These are phyloP conservation scores for Elsinoe fawcettii DNA, from an alignment of 2,329 filamentous ascomycete genomes.

Conservation along the genomic window DNA sequence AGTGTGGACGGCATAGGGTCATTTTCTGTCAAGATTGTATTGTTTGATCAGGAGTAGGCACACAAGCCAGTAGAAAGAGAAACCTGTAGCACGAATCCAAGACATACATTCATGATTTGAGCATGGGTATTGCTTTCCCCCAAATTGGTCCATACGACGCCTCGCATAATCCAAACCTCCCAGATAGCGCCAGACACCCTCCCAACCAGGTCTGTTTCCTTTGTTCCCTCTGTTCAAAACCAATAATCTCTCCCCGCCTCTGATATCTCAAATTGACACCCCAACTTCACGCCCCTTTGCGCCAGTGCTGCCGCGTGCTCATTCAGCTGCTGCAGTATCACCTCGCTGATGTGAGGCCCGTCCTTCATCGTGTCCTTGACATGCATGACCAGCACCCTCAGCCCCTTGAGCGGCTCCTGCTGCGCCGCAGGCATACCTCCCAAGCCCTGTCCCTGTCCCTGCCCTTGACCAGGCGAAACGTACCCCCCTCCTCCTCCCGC, in stretches of 20 bases:
- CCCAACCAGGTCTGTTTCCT: neutral
- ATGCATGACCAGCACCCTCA: slow-evolving; percentile 84
- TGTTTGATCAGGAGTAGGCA: neutral
- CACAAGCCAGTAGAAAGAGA: neutral
- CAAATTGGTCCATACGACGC: neutral
- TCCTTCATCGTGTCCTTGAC: slow-evolving; percentile 81
- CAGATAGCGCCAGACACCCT: neutral
- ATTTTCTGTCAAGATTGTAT: neutral
- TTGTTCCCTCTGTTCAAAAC: slow-evolving; percentile 31
- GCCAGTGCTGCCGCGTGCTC: slow-evolving; percentile 49
- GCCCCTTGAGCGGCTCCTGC: slow-evolving; percentile 52
- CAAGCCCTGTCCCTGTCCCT: too few relatives aligned
- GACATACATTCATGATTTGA: neutral
- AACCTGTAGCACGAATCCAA: neutral
- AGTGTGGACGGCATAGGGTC: slow-evolving; percentile 69
- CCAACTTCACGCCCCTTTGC: slow-evolving; percentile 49
- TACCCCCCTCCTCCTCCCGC: neutral
- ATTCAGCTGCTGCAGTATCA: slow-evolving; percentile 61
- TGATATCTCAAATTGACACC: slow-evolving; percentile 72
- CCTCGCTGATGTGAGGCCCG: slow-evolving; percentile 54
- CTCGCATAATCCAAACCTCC: neutral
- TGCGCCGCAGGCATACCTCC: neutral
- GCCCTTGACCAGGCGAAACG: neutral
- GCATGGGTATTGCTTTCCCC: neutral
- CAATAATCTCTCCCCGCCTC: slow-evolving; percentile 53